phyloP scores from a whole-genome alignment of 2,329 filamentous ascomycete genomes.

The Arachnomyces sp. region DNA sequence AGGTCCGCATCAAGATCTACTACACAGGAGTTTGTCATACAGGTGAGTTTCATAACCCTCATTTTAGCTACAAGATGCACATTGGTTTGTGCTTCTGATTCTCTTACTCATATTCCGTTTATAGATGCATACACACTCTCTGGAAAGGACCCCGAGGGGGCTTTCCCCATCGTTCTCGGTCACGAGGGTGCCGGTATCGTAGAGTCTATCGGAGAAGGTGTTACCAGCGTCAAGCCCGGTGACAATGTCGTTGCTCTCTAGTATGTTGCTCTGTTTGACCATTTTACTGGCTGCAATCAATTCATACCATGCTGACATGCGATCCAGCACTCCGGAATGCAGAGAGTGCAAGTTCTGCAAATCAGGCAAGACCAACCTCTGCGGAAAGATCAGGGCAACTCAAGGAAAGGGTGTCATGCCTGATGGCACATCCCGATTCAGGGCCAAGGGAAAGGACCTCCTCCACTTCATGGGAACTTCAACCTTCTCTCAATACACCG shows the following conservation, averaged over 20 bases:
- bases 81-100: conserved; percentile 2
- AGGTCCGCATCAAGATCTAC: conserved; percentile 94
- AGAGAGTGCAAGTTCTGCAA: conserved; percentile 99
- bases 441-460: conserved; percentile 86
- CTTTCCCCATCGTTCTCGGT: conserved; percentile 79
- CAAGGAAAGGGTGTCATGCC: conserved; percentile 96
- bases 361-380: conserved; percentile 98
- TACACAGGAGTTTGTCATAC: conserved; percentile 99
- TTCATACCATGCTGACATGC: conserved; percentile 1
- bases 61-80: conserved; percentile 5
- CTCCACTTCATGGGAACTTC: conserved; percentile 99
- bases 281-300: conserved; percentile 14
- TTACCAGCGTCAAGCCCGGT: conserved; percentile 86
- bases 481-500: conserved; percentile 97
- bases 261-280: conserved; percentile 41
- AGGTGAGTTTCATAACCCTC: conserved; percentile 45
- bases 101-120: neutral
- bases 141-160: conserved; percentile 94
- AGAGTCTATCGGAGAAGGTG: conserved; percentile 88
- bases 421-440: conserved; percentile 91
- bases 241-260: conserved; percentile 88
- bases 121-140: conserved; percentile 87
- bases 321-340: conserved; percentile 84
- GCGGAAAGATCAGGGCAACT: conserved; percentile 95
- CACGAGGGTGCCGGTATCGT: conserved; percentile 89